Percentiles rank a stretch among this genome's conserved stretches.
Conservation (phyloP, 140 eudicot species). For the Stevia rebaudiana region DNA sequence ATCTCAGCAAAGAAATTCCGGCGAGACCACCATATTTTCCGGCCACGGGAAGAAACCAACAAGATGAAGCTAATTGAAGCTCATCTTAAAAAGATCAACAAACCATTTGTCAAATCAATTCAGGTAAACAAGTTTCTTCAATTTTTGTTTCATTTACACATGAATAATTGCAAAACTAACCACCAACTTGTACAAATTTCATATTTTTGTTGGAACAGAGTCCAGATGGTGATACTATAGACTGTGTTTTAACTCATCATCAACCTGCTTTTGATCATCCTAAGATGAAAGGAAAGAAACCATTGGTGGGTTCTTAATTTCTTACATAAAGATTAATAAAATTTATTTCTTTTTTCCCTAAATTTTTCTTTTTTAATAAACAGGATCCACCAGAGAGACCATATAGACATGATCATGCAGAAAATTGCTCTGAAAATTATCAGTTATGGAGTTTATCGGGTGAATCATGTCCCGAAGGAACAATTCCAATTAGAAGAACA, state of each 20-base stretch:
- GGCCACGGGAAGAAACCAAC: constrained; percentile 41
- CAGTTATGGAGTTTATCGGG: constrained; percentile 78
- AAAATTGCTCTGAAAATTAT: constrained; percentile 30
- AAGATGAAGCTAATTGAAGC: constrained; percentile 46
- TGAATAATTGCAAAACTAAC: not conserved
- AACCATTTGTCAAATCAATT: constrained; percentile 67
- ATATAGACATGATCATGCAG: constrained; percentile 30
- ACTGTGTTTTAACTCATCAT: constrained; percentile 62
- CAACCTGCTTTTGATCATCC: constrained; percentile 96
- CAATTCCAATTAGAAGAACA: constrained; percentile 84
- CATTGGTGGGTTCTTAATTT: constrained; percentile 45
- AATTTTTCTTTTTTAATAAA: not conserved
- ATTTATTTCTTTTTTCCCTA: not conserved
- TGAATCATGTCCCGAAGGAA: constrained; percentile 84
- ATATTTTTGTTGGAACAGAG: constrained; percentile 45
- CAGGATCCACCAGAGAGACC: constrained; percentile 95
- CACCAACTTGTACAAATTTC: not conserved
- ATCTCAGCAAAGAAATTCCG: constrained; percentile 23
- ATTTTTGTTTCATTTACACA: not conserved
- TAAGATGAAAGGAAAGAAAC: constrained; percentile 52
- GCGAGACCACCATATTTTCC: constrained; percentile 39
- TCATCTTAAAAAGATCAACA: constrained; percentile 68
- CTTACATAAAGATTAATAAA: not conserved
- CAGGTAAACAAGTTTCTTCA: constrained; percentile 28
- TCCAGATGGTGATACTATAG: constrained; percentile 84